Percentiles rank a stretch among this genome's conserved stretches.
Conservation (phyloP, 1,284 basidiomycete species). For the Nidula niveotomentosa region DNA sequence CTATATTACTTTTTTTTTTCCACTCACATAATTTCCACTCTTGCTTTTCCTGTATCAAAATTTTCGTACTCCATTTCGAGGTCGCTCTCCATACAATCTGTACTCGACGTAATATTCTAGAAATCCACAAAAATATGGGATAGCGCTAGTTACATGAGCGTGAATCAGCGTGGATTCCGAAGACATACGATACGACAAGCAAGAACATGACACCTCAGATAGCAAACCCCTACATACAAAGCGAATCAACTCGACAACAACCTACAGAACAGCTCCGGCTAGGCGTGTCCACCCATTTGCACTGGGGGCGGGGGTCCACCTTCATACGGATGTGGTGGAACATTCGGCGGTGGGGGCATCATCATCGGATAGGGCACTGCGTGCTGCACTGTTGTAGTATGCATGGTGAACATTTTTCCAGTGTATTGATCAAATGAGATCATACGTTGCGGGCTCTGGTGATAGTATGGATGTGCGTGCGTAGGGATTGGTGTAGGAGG, state of each 20-base stretch:
- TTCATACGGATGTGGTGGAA: conserved; percentile 72
- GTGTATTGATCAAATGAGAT: conserved; percentile 19
- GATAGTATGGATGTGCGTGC: conserved; percentile 82
- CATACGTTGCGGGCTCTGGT: conserved; percentile 83
- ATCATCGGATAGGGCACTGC: conserved; percentile 84
- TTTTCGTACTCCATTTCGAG: background rate
- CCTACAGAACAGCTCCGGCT: conserved; percentile 17
- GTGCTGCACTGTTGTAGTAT: conserved; percentile 63
- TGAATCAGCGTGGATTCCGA: conserved; percentile 18
- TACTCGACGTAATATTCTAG: conserved; percentile 27
- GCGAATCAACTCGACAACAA: background rate
- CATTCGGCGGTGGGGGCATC: conserved; percentile 76
- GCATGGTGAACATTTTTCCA: conserved; percentile 24
- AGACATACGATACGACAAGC: conserved; percentile 19
- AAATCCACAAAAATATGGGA: conserved; percentile 26
- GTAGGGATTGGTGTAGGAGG: conserved; percentile 82
- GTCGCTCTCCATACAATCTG: conserved; percentile 1
- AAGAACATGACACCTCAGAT: conserved; percentile 7
- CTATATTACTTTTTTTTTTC: conserved; percentile 2
- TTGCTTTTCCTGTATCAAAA: conserved; percentile 3
- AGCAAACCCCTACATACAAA: conserved; percentile 1
- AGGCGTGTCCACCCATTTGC: conserved; percentile 73
- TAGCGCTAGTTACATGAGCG: conserved; percentile 13
- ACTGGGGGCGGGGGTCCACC: conserved; percentile 66
- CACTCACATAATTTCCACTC: conserved; percentile 1